These are phyloP conservation scores for Osmanthus fragrans DNA, from an alignment of 257 asterid genomes.

Conservation along the genomic window DNA sequence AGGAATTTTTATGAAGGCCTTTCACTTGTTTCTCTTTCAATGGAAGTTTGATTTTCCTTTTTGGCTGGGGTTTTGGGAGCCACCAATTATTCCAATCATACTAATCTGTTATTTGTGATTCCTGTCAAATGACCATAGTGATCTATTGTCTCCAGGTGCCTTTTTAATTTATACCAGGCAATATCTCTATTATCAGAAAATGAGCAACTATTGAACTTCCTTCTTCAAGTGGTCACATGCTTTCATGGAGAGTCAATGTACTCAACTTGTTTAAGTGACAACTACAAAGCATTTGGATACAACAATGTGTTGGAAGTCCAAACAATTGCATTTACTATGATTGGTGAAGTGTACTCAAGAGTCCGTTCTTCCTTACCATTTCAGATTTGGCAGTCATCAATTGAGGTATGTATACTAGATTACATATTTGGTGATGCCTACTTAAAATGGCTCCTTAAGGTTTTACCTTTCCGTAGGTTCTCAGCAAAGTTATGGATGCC, in stretches of 20 bases:
- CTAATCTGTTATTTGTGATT: neutral
- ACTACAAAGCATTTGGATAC: constrained; percentile 31
- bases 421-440: constrained; percentile 21
- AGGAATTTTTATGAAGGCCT: no score
- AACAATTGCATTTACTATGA: constrained; percentile 60
- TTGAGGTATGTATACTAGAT: constrained; percentile 56
- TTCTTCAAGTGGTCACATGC: constrained; percentile 60
- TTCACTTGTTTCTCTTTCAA: no score
- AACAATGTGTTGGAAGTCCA: constrained; percentile 50
- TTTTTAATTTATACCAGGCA: constrained; percentile 56
- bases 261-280: constrained; percentile 42
- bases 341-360: constrained; percentile 69
- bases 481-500: constrained; percentile 70
- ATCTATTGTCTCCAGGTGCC: constrained; percentile 46
- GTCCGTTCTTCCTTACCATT: constrained; percentile 63
- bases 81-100: neutral
- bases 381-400: constrained; percentile 70
- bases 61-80: constrained; percentile 4
- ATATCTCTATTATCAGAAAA: constrained; percentile 52
- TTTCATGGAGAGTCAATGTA: constrained; percentile 45
- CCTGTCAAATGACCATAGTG: neutral
- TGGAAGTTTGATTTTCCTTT: no score
- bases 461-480: constrained; percentile 51
- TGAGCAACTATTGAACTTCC: constrained; percentile 53
- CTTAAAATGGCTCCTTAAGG: constrained; percentile 31